A percentile compares a stretch with the other conserved stretches of the same genome.
phyloP scores from a whole-genome alignment of 208 protist genomes.

The Perkinsela sp. region DNA sequence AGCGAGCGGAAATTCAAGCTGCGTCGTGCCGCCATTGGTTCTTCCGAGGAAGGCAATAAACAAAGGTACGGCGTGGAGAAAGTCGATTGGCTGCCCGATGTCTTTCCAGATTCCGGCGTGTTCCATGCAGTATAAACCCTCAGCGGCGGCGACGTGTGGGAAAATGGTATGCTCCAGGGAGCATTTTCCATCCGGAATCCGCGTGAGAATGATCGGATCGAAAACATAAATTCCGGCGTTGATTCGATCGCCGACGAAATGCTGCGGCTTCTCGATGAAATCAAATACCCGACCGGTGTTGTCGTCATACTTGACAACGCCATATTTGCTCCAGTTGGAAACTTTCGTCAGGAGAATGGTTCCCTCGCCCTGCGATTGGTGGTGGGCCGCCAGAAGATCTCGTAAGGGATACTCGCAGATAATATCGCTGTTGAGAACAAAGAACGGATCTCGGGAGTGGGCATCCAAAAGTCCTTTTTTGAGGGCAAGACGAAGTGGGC shows the following conservation, averaged over 20 bases:
- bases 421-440: constrained; percentile 90
- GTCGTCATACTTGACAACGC: constrained; percentile 77
- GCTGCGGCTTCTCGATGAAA: constrained; percentile 82
- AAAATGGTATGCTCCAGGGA: constrained; percentile 90
- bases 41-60: constrained; percentile 37
- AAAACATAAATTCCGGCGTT: constrained; percentile 91
- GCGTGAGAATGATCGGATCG: constrained; percentile 70
- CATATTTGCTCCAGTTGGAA: constrained; percentile 84
- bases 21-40: constrained; percentile 2
- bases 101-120: constrained; percentile 91
- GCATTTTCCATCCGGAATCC: constrained; percentile 61
- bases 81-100: constrained; percentile 81
- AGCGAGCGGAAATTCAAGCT: constrained; percentile 9
- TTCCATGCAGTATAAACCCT: constrained; percentile 76
- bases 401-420: constrained; percentile 77
- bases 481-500: constrained; percentile 75
- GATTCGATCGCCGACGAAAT: constrained; percentile 82
- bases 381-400: constrained; percentile 77
- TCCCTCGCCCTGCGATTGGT: constrained; percentile 71
- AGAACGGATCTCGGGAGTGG: constrained; percentile 64
- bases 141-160: constrained; percentile 63
- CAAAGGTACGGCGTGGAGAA: constrained; percentile 48
- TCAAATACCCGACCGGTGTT: constrained; percentile 39
- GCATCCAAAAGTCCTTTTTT: constrained; percentile 37
- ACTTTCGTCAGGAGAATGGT: constrained; percentile 85